Percentiles rank a stretch among this genome's conserved stretches.
These are phyloP conservation scores for Zygoascus bituminiphila DNA, from an alignment of 805 yeast genomes.

Conservation along the genomic window DNA sequence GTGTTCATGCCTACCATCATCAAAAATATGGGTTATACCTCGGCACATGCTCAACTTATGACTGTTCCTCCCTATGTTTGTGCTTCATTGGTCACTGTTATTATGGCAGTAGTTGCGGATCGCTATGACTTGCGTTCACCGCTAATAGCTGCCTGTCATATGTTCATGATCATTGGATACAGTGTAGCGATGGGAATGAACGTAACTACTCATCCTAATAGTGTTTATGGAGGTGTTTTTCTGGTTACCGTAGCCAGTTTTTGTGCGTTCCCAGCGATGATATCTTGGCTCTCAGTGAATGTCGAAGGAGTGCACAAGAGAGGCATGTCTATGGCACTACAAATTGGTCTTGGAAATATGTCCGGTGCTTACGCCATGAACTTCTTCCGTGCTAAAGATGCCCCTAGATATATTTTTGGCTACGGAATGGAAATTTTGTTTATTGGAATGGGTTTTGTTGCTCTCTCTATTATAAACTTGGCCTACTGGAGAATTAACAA, in stretches of 20 bases:
- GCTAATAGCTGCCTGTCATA: conserved; percentile 21
- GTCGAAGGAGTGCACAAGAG: conserved; percentile 51
- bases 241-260: conserved; percentile 46
- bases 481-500: conserved; percentile 23
- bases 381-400: conserved; percentile 7
- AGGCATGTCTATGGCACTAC: conserved; percentile 44
- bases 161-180: conserved; percentile 30
- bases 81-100: conserved; percentile 26
- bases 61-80: conserved; percentile 28
- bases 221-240: conserved; percentile 52
- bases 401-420: conserved; percentile 4
- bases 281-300: conserved; percentile 53
- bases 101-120: conserved; percentile 21
- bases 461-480: conserved; percentile 15
- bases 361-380: conserved; percentile 42
- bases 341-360: conserved; percentile 56
- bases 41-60: conserved; percentile 40
- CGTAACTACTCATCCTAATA: conserved; percentile 25
- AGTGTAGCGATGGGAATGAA: conserved; percentile 42
- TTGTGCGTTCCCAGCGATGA: conserved; percentile 49
- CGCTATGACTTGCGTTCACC: conserved; percentile 28
- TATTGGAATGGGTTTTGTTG: conserved; percentile 3
- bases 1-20: conserved; percentile 50
- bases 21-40: conserved; percentile 47
- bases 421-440: conserved; percentile 9